Evolutionary conservation across 306 rosid genomes (phyloP).

Genomic region (Trifolium pratense): DNA sequence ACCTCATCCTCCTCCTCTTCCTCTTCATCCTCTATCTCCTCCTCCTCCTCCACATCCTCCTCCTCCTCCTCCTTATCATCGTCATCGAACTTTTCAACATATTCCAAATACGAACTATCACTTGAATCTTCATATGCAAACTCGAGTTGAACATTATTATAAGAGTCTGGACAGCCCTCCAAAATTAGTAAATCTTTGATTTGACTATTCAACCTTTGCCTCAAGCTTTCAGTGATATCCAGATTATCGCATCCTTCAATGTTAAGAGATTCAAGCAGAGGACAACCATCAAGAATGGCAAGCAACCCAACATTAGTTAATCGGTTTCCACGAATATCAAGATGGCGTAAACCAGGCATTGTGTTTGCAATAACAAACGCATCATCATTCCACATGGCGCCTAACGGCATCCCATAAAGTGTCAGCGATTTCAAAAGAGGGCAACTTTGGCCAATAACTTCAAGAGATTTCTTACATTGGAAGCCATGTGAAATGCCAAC

Average conservation of each 20-base stretch:
- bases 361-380: conserved; percentile 31
- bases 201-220: background rate
- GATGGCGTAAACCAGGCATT: background rate
- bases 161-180: background rate
- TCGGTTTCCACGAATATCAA: background rate
- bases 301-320: background rate
- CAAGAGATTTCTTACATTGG: too few relatives aligned
- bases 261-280: conserved; percentile 7
- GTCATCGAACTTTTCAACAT: too few relatives aligned
- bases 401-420: background rate
- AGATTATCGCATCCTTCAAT: background rate
- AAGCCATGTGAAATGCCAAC: too few relatives aligned
- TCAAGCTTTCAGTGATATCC: background rate
- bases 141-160: too few relatives aligned
- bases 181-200: background rate
- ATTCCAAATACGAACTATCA: too few relatives aligned
- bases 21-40: too few relatives aligned
- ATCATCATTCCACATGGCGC: background rate
- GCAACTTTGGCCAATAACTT: too few relatives aligned
- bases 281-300: conserved; percentile 20
- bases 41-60: background rate
- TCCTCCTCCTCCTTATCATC: too few relatives aligned
- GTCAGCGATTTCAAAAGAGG: conserved; percentile 31
- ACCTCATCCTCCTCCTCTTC: too few relatives aligned
- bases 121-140: too few relatives aligned